Base-by-base conservation (phyloP, 1,284 basidiomycete species). In the Papiliotrema laurentii region DNA sequence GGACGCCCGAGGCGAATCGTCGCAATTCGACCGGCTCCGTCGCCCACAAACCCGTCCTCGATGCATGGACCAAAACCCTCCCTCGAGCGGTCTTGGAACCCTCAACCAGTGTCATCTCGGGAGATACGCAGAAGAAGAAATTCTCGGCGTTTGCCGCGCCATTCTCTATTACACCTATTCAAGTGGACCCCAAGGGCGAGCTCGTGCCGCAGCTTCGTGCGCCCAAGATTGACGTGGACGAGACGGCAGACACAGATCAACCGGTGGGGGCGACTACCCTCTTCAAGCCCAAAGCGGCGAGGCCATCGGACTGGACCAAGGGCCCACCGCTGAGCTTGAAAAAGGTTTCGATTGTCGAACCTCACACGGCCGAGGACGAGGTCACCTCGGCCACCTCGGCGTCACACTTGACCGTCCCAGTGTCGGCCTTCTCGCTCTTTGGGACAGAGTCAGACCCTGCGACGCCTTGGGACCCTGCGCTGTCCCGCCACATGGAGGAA, bases 381-480 rank as follows among this genome's bases (percentile, higher is more conserved):
- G 21, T 34, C 16, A 24, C 22, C 3, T 31, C 43, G 10, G 28
- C 19, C 10, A n/a, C n/a, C n/a, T n/a, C n/a, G n/a, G n/a, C n/a
- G n/a, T n/a, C n/a, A n/a, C 53, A 53, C 34, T 40, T 57, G 26
- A 39, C 51, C 26, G 49, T 53, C 2, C 58, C 60, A 27, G 43
- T 56, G 2, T 60, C 63, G n/a, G 59, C 66, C 3, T n/a, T 50
- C 19, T 62, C 63, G 11, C 33, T 58, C n/a, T 67, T 62, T 44
- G 60, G 59, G 5, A 70, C 66, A 1, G 66, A 66, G 33, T 68
- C 67, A 14, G 66, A 68, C 43, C 69, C 68, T 3, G 63, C 63
- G 16, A 63, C 64, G 19, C 66, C 66, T 1, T 64, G 57, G 49
- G 64, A 66, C 28, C 62, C 60, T 5, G 55, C 55, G 10, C 22